Base-by-base conservation (phyloP, 768 basidiomycete genomes). In the Chiua virens region DNA sequence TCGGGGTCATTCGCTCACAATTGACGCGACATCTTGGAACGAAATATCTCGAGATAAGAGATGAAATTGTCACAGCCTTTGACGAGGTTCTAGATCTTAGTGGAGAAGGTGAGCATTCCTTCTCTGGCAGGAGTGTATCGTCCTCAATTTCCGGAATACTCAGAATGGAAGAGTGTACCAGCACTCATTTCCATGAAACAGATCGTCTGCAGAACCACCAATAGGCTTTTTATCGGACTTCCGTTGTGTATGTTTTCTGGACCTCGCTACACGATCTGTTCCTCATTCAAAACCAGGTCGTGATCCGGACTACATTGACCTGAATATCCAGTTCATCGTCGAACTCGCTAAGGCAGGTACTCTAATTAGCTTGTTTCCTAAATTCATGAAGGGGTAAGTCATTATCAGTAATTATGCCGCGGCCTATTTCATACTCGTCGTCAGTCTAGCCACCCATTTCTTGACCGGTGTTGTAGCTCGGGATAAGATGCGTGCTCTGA, bases 41-140 rank as follows among this genome's bases (percentile, higher is more conserved):
- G 4, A 54, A 72, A 3, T 73, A 78, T 51, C 64, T 71, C 0
- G 71, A 73, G 21, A 57, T 82, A 8, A 68, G 63, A 8, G 73
- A 78, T 28, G 82, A 84, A 54, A 64, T 81, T 14, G 43, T 57
- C 2, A 47, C 57, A 1, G 68, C 80, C 0, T 74, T 79, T 46
- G 58, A 64, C 2, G 76, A 75, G 6, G 52, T 65, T 34, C 62
- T 82, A 11, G 32, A 52, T 18, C 49, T 58, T 14, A 43, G 21
- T 20, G 59, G 46, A 7, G 21, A 63, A 21, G 64, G 63, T 63
- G 20, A 51, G 42, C 14, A 21, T 13, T n/a, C 5, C 13, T 30
- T 3, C 30, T 14, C 13, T 30, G 3, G 30, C 10, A 3, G 13
- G 3, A 14, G 30, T 14, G 3, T 11, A 1, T 30, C 1, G 5